These are phyloP conservation scores for Pyrus pyrifolia DNA, from an alignment of 306 rosid species.

Conservation along the genomic window DNA sequence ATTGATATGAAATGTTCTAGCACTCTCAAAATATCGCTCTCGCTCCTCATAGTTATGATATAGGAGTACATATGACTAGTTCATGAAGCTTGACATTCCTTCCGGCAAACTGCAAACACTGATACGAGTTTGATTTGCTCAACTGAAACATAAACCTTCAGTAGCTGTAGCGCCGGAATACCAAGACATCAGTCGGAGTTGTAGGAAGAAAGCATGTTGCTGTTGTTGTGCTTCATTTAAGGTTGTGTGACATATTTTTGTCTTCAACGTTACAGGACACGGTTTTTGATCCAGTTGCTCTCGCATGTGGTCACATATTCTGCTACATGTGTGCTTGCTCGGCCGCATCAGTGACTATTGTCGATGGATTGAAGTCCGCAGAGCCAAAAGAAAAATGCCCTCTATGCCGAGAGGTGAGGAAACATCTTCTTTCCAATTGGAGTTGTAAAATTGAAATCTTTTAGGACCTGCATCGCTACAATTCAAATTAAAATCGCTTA, in stretches of 20 bases:
- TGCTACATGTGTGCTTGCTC: slow-evolving; percentile 89
- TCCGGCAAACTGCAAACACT: neutral
- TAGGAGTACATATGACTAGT: neutral
- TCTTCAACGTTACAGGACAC: slow-evolving; percentile 48
- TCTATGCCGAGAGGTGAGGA: slow-evolving; percentile 69
- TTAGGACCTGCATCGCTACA: neutral
- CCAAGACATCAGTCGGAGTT: neutral
- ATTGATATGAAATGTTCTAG: neutral
- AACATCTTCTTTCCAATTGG: neutral
- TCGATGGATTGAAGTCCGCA: slow-evolving; percentile 59
- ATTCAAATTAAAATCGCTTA: neutral
- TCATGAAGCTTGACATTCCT: neutral
- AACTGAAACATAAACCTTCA: neutral
- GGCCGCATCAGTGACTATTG: slow-evolving; percentile 76
- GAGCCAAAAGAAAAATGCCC: slow-evolving; percentile 66
- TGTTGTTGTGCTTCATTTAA: neutral
- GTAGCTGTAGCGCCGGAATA: neutral
- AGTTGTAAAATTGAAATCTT: neutral
- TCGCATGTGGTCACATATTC: slow-evolving; percentile 87
- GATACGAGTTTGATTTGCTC: neutral
- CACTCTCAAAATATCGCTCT: neutral
- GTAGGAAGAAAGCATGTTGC: neutral
- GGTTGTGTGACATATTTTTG: neutral
- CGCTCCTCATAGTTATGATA: neutral
- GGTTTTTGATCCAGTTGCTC: slow-evolving; percentile 91